Conservation (phyloP, 768 basidiomycete species). For the Favolaschia claudopus region DNA sequence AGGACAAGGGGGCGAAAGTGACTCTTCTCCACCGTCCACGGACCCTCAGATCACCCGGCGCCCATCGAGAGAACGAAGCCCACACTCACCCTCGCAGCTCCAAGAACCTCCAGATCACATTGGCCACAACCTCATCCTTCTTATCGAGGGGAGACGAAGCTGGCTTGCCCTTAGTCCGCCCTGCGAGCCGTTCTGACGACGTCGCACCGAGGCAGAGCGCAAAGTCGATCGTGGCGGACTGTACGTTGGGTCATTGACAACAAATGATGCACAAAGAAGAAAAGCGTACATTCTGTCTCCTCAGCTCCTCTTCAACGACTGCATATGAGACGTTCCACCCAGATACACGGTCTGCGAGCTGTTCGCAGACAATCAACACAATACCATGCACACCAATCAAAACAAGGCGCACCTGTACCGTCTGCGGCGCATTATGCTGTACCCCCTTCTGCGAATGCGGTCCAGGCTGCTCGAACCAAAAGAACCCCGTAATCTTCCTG, state of each 20-base stretch:
- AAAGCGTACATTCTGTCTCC: conserved; percentile 90
- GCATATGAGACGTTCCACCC: conserved; percentile 90
- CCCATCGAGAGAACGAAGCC: conserved; percentile 18
- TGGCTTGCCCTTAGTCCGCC: conserved; percentile 79
- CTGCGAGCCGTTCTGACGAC: conserved; percentile 77
- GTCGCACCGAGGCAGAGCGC: conserved; percentile 94
- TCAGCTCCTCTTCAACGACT: conserved; percentile 91
- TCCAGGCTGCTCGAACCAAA: conserved; percentile 74
- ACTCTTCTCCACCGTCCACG: conserved; percentile 2
- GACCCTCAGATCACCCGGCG: background rate
- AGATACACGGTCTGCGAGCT: conserved; percentile 82
- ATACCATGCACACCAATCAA: too few species aligned
- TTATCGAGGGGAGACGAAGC: conserved; percentile 76
- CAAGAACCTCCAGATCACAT: conserved; percentile 98
- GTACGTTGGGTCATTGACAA: conserved; percentile 15
- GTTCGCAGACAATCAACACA: background rate
- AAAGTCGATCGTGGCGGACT: conserved; percentile 99
- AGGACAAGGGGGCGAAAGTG: conserved; percentile 13
- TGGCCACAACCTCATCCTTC: conserved; percentile 98
- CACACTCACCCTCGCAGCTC: conserved; percentile 90
- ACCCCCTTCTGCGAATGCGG: conserved; percentile 64
- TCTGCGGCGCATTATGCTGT: conserved; percentile 79
- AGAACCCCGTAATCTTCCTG: conserved; percentile 72
- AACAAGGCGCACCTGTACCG: conserved; percentile 56
- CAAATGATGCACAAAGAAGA: conserved; percentile 29